Evolutionary conservation across 1,284 basidiomycete species (phyloP).

Genomic region (Schizophyllum amplum): DNA sequence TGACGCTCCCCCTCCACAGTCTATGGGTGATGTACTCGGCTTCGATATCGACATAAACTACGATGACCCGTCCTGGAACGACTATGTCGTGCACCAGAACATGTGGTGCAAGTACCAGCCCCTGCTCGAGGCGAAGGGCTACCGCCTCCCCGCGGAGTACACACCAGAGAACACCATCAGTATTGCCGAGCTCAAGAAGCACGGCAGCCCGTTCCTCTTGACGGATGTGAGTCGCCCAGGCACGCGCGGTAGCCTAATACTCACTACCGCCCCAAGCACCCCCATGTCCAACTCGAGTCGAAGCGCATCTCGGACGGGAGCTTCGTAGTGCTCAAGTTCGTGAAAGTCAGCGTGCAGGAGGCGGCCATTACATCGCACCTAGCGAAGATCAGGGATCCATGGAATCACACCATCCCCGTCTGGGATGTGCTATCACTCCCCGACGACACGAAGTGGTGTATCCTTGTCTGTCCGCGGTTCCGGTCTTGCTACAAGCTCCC

Average conservation of each 20-base stretch:
- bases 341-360: constrained; percentile 12
- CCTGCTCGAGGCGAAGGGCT: constrained; percentile 11
- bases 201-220: neutral
- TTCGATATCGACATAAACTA: neutral
- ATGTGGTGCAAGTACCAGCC: constrained; percentile 14
- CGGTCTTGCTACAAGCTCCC: constrained; percentile 10
- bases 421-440: constrained; percentile 13
- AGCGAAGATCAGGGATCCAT: constrained; percentile 11
- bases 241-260: neutral
- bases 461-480: constrained; percentile 12
- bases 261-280: constrained; percentile 8
- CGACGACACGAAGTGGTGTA: constrained; percentile 7
- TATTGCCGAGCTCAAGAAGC: constrained; percentile 2
- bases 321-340: constrained; percentile 13
- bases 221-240: neutral
- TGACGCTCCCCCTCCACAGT: neutral
- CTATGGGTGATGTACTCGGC: neutral
- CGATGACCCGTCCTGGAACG: constrained; percentile 5
- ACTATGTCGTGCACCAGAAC: constrained; percentile 12
- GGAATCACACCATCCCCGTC: constrained; percentile 14
- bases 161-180: constrained; percentile 9
- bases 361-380: constrained; percentile 10
- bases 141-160: constrained; percentile 9
- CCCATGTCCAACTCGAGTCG: constrained; percentile 10
- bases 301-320: constrained; percentile 11